These are phyloP conservation scores for Podaxis rugospora DNA, from an alignment of 768 basidiomycete species.

Conservation along the genomic window DNA sequence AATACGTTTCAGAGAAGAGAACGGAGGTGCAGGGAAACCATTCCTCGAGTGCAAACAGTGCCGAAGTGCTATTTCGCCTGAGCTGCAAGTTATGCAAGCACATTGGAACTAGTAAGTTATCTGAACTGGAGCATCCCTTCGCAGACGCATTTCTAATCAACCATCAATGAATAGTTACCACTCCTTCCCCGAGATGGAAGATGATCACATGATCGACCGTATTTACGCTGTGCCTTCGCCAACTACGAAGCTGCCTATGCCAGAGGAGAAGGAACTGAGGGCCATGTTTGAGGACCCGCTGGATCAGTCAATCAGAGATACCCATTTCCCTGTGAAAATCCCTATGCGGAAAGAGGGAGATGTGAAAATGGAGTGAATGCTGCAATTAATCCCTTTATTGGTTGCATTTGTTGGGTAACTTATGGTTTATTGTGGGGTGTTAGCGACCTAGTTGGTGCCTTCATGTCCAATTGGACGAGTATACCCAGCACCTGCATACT, in stretches of 20 bases:
- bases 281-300: neutral
- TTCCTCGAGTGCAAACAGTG: neutral
- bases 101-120: neutral
- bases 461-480: neutral
- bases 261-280: conserved; percentile 1
- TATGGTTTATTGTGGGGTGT: neutral
- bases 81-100: neutral
- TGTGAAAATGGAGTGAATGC: neutral
- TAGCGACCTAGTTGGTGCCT: neutral
- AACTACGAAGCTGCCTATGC: neutral
- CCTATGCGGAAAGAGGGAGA: neutral
- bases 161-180: neutral
- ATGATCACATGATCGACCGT: neutral
- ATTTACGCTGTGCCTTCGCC: neutral
- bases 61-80: neutral
- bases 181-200: neutral
- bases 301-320: neutral
- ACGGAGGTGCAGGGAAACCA: neutral
- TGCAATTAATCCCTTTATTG: neutral
- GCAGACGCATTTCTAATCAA: neutral
- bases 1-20: neutral
- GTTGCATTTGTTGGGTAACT: neutral
- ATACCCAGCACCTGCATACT: neutral
- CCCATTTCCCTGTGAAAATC: neutral
- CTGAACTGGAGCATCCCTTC: neutral